Base-by-base conservation (phyloP, 1,284 basidiomycete species). In the Marasmius tenuissimus region DNA sequence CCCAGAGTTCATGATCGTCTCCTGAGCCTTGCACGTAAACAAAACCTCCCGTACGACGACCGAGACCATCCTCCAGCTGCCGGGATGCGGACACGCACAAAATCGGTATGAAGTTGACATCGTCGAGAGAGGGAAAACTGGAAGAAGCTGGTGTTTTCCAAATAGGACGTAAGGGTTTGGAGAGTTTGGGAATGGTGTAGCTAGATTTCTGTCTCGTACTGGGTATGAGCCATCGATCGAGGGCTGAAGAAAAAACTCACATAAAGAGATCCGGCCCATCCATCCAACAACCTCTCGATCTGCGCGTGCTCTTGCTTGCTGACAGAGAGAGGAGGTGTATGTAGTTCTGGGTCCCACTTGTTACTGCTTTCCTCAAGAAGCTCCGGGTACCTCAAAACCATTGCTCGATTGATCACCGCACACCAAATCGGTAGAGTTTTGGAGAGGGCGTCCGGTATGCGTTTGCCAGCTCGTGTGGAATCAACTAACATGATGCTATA, bases 341-440 rank as follows among this genome's bases (percentile, higher is more conserved):
- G 88, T 3, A 95, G 76, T 0, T 71, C 67, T 0, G 67, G 73
- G 62, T 88, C 80, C 87, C 87, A 89, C 3, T 70, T 58, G n/a
- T 6, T n/a, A 6, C n/a, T 42, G 40, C 40, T 63, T n/a, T 65
- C 65, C 64, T 67, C 65, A 10, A 59, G 50, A 8, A 69, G 61
- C 33, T 71, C 66, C 27, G 69, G 69, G 60, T 66, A 76, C 52
- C 72, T 75, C 53, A 71, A 69, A 16, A 69, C 61, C 14, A 90
- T 68, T 0, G 94, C 93, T 8, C 85, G 81, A 70, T 98, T 98
- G 66, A 98, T 80, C 2, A 97, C 94, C 1, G 93, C 82, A 72
- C 97, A 98, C 97, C 97, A 99, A 52, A 96, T 93, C 0, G 97
- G 96, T 0, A 98, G 84, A 0, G 97, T 98, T 73, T 98, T 98